phyloP scores from a whole-genome alignment of 192 early-diverging fungal genomes.

The Allomyces javanicus region DNA sequence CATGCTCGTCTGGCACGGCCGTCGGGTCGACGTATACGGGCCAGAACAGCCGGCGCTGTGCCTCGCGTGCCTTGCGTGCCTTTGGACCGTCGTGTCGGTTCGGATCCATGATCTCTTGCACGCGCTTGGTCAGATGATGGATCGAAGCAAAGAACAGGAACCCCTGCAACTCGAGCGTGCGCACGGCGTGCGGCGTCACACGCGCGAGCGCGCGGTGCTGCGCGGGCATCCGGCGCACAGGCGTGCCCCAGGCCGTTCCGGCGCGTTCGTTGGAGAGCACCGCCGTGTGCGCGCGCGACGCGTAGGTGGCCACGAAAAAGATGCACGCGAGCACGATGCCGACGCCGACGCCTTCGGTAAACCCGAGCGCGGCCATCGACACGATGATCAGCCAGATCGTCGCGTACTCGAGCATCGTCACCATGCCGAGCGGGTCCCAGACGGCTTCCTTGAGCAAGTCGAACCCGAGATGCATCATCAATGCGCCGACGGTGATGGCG shows the following conservation, averaged over 20 bases:
- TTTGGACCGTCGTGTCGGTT: neutral
- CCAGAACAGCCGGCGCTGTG: conserved; percentile 29
- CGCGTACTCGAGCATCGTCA: conserved; percentile 71
- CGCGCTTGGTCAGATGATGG: conserved; percentile 53
- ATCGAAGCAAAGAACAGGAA: conserved; percentile 97
- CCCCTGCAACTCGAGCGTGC: conserved; percentile 74
- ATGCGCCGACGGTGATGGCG: conserved; percentile 75
- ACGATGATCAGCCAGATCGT: conserved; percentile 71
- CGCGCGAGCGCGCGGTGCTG: conserved; percentile 70
- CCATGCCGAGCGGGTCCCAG: conserved; percentile 63
- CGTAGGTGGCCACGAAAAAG: conserved; percentile 76
- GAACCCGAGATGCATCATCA: conserved; percentile 91
- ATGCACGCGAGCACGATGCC: conserved; percentile 84
- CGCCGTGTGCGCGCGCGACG: conserved; percentile 36
- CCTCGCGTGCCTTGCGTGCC: neutral
- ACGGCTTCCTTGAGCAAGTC: conserved; percentile 84
- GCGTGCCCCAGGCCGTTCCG: conserved; percentile 19
- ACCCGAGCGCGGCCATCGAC: conserved; percentile 79
- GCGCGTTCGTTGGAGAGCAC: neutral
- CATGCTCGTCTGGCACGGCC: neutral
- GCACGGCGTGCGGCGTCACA: conserved; percentile 58
- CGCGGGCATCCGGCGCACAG: conserved; percentile 59
- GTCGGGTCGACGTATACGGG: neutral
- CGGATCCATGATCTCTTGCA: conserved; percentile 37
- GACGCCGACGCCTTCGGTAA: conserved; percentile 88